Base-by-base conservation (phyloP, 1,284 basidiomycete genomes). In the Leccinum ponderosum region DNA sequence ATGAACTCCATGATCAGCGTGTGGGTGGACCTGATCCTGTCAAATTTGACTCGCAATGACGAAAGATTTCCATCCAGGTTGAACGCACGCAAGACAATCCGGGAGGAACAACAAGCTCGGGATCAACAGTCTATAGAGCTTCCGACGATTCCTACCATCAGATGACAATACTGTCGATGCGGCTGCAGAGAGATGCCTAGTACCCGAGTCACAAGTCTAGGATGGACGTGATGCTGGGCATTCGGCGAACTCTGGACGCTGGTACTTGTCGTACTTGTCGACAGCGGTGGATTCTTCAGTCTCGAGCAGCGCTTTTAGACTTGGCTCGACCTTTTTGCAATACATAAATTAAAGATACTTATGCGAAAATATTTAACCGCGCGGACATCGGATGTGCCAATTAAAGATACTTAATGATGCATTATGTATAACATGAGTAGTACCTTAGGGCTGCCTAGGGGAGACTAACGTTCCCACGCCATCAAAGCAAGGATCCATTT, bases 81-180 rank as follows among this genome's bases (percentile, higher is more conserved):
- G 37, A 68, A 70, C 33, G 57, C 66, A 0, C 64, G 65, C 47
- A 57, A 61, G 33, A 7, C 39, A 1, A 69, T 65, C 15, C 59
- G 64, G 14, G 65, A 68, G 3, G 51, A 50, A 20, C 58, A 31
- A 11, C 33, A 56, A 57, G 63, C 56, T 2, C 20, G 37, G 9
- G 53, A 52, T 2, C 48, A 53, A 27, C 47, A 27, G 25, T 3
- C 53, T 7, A 66, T 65, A 56, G 56, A 66, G 31, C 37, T 70
- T 20, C 56, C 67, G 2, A 65, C 64, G 0, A 44, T 68, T 3
- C 9, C 60, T 0, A 64, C 60, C 3, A 56, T 63, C 20, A 22
- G 4, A 4, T 67, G 37, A 65, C n/a, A 25, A 22, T 22, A 25
- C 6, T 25, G 42, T 2, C n/a, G n/a, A 42, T 17, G 39, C 15